Evolutionary conservation across 2,329 filamentous ascomycete genomes (phyloP), one percentile per base, ranked within the genome.

Genomic region (Alternaria brassicae): DNA sequence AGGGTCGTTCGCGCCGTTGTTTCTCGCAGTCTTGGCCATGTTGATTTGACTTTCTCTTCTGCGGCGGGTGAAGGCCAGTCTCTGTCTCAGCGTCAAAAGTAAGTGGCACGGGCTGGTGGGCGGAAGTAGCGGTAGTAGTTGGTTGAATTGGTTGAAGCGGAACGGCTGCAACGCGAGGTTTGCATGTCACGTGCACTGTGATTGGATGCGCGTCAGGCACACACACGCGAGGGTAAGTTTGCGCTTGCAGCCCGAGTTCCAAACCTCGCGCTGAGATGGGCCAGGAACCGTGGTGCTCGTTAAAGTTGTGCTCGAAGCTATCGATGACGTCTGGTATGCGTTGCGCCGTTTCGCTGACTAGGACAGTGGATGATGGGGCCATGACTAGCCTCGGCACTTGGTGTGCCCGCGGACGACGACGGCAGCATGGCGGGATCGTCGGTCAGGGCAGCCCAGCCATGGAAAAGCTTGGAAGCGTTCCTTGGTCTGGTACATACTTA

Each of bases 241-340:
- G 48, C 12, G 53, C 21, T 10, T 34, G 48, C 56, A 65, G 25
- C 12, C 59, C 37, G 19, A 70, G 30, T 48, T 70, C 58, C 27
- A 41, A 73, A 40, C 36, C 53, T 58, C n/a, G 66, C 69, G 27
- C 56, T 40, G 21, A 58, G 56, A 30, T 47, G 51, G 39, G 65
- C 64, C 56, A 65, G 36, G 44, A 55, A 49, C 61, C 61, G 41
- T 70, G 59, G 53, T 64, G 63, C 21, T 60, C 13, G 36, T 68
- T 57, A 36, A 74, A 63, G 34, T 68, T 53, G 54, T 67, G 68
- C 56, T 68, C 68, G 54, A 74, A 65, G 60, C 67, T 58, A 58
- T 66, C 68, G 53, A 75, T 72, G 60, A 70, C 72, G 53, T 62
- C 58, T 34, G 65, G 61, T 32, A 70, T 67, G 47, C 32, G 67